Evolutionary conservation across 306 rosid species (phyloP), one percentile per base, ranked within the genome.

Genomic region (Prunus mume): DNA sequence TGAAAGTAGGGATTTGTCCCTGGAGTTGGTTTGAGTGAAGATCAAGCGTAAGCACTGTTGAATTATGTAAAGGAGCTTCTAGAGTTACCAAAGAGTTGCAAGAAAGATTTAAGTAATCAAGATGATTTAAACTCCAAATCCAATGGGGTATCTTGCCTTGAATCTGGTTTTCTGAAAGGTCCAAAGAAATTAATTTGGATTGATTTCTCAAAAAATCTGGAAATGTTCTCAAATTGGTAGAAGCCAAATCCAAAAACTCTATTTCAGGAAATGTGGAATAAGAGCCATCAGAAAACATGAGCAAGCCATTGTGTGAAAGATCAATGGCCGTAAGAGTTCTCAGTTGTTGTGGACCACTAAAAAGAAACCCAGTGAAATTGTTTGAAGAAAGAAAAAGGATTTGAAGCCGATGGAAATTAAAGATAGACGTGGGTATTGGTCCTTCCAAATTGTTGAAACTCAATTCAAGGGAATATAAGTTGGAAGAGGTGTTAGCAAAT

Each of bases 381-480:
- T 52, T 52, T 2, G 57, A 52, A 52, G 57, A 17, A 52, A 52
- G 57, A 6, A 5, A 6, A 52, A 18, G 0, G 0, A 1, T 2
- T 52, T 17, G 12, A 0, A 85, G 88, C 3, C 69, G 20, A 2
- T 0, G 49, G 6, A 91, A 78, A 24, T 63, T 2, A 61, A 78
- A 85, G 49, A 80, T 12, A 15, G 58, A 73, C 18, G 3, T 0
- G 1, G 86, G 88, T 75, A 85, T 58, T 3, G 78, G 60, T 14
- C 96, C 88, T n/a, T 81, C 80, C 69, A 91, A 69, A 10, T 49
- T 32, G 61, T 91, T 91, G 74, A 2, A 72, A 6, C 83, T 73
- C 50, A 91, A 79, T 74, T 84, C 83, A 6, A 90, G 84, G 38
- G 38, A 72, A 27, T 85, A 56, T 1, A 3, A 22, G 47, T 50